Percentiles rank a stretch among this genome's conserved stretches.
phyloP scores from a whole-genome alignment of 148 eudicot genomes.

The Tetragonia tetragonoides region DNA sequence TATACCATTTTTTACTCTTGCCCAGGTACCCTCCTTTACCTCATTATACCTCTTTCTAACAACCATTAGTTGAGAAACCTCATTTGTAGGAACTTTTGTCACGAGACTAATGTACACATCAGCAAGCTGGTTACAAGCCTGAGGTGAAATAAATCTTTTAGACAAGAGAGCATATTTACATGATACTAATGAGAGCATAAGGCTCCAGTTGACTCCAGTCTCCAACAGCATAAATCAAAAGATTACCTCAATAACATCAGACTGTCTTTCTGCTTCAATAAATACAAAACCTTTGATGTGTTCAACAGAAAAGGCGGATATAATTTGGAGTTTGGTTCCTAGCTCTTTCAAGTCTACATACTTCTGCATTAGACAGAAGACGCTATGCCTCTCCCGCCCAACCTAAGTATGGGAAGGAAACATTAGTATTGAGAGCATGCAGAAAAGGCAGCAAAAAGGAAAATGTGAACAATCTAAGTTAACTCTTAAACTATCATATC shows the following conservation, averaged over 20 bases:
- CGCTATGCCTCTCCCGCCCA: slow-evolving; percentile 90
- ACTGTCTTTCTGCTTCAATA: slow-evolving; percentile 77
- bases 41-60: slow-evolving; percentile 58
- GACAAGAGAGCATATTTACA: slow-evolving; percentile 5
- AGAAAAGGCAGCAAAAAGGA: not conserved
- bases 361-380: slow-evolving; percentile 89
- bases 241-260: slow-evolving; percentile 72
- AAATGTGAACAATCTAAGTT: not conserved
- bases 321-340: slow-evolving; percentile 70
- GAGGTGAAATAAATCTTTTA: slow-evolving; percentile 5
- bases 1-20: slow-evolving; percentile 81
- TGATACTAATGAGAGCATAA: not conserved
- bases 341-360: slow-evolving; percentile 57
- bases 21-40: slow-evolving; percentile 78
- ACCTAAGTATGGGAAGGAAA: slow-evolving; percentile 40
- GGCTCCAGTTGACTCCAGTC: not conserved
- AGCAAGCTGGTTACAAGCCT: slow-evolving; percentile 88
- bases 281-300: slow-evolving; percentile 83
- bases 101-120: slow-evolving; percentile 64
- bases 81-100: slow-evolving; percentile 58
- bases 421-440: not conserved
- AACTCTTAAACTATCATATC: slow-evolving; percentile 1
- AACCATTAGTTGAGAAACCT: slow-evolving; percentile 58
- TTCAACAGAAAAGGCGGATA: slow-evolving; percentile 82
- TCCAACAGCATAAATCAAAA: slow-evolving; percentile 15